These are phyloP conservation scores for Russula brevipes DNA, from an alignment of 768 basidiomycete species.

Conservation along the genomic window DNA sequence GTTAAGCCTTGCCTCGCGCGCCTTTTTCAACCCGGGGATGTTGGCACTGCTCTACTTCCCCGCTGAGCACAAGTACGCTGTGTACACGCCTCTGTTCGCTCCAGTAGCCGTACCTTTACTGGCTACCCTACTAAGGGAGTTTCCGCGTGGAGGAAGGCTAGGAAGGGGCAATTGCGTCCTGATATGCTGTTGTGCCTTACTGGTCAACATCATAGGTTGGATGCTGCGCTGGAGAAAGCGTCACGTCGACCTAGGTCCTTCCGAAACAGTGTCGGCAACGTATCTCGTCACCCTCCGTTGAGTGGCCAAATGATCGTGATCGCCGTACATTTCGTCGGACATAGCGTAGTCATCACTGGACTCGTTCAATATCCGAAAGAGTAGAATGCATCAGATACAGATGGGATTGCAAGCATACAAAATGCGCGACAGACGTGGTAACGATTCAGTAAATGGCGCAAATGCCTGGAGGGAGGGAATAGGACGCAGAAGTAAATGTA, in stretches of 20 bases:
- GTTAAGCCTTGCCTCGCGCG: constrained; percentile 63
- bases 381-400: constrained; percentile 25
- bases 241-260: background rate
- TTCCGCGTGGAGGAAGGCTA: constrained; percentile 48
- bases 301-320: background rate
- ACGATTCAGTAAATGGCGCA: constrained; percentile 19
- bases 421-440: constrained; percentile 18
- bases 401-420: constrained; percentile 24
- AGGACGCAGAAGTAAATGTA: background rate
- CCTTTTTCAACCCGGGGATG: constrained; percentile 98
- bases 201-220: background rate
- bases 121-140: constrained; percentile 70
- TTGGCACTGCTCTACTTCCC: constrained; percentile 95
- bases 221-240: background rate
- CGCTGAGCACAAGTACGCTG: constrained; percentile 94
- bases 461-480: background rate
- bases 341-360: constrained; percentile 1
- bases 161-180: constrained; percentile 8
- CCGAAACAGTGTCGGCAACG: background rate
- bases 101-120: constrained; percentile 81
- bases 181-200: background rate
- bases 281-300: background rate
- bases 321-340: background rate
- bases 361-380: constrained; percentile 13
- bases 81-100: constrained; percentile 93